A percentile compares a stretch with the other conserved stretches of the same genome.
These are phyloP conservation scores for Gnetum montanum DNA, from an alignment of 75 land plant species.

Conservation along the genomic window DNA sequence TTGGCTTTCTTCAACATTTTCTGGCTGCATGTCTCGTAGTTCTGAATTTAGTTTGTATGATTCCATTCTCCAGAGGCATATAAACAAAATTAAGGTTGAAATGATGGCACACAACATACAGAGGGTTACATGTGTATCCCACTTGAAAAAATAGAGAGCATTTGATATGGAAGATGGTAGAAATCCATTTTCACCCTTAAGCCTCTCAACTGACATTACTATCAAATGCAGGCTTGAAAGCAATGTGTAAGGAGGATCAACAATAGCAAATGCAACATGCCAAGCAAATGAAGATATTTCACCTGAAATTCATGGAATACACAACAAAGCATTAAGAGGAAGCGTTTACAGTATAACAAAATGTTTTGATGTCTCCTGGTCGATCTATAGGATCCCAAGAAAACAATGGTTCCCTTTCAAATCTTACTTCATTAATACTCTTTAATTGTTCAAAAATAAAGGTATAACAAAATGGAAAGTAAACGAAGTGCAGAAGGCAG, in stretches of 20 bases:
- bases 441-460: too few species aligned
- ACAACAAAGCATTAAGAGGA: too few species aligned
- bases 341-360: too few species aligned
- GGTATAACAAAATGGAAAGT: too few species aligned
- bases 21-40: conserved; percentile 10
- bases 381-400: too few species aligned
- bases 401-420: too few species aligned
- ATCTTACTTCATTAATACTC: too few species aligned
- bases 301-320: conserved; percentile 10
- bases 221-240: conserved; percentile 21
- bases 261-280: conserved; percentile 11
- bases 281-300: conserved; percentile 7
- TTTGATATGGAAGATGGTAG: conserved; percentile 15
- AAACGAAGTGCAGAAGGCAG: too few species aligned
- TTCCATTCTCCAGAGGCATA: conserved; percentile 21
- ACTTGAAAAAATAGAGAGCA: conserved; percentile 13
- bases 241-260: conserved; percentile 22
- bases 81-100: conserved; percentile 4
- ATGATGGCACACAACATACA: conserved; percentile 9
- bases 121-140: conserved; percentile 13
- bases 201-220: conserved; percentile 6
- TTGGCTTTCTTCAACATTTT: conserved; percentile 3
- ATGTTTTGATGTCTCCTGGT: too few species aligned
- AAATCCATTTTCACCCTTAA: conserved; percentile 13
- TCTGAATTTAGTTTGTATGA: conserved; percentile 13